phyloP scores from a whole-genome alignment of 257 asterid species.

The Eustoma russellianum region DNA sequence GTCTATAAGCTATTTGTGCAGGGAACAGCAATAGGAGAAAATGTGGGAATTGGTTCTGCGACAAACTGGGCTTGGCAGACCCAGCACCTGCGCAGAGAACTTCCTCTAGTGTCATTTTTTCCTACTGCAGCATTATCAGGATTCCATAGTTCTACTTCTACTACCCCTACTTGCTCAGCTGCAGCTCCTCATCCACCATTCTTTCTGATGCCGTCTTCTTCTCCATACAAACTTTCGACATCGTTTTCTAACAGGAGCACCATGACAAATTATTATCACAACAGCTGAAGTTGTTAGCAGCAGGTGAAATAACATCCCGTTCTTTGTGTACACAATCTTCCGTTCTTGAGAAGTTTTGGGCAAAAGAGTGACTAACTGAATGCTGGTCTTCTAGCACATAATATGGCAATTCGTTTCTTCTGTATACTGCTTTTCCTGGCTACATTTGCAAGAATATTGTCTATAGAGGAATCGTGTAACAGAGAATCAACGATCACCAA shows the following conservation, averaged over 20 bases:
- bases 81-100: conserved; percentile 20
- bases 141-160: conserved; percentile 68
- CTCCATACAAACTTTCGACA: conserved; percentile 28
- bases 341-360: not conserved
- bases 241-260: conserved; percentile 27
- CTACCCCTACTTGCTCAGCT: conserved; percentile 27
- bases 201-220: conserved; percentile 15
- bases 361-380: not conserved
- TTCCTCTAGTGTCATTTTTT: conserved; percentile 37
- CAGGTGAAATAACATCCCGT: conserved; percentile 8
- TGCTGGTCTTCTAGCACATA: not conserved
- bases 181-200: conserved; percentile 32
- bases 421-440: not conserved
- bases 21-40: conserved; percentile 70
- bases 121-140: conserved; percentile 99
- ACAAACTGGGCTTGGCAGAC: conserved; percentile 39
- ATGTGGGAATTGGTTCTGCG: conserved; percentile 29
- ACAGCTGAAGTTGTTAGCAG: conserved; percentile 24
- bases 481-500: too few relatives aligned
- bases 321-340: not conserved
- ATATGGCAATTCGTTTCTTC: not conserved
- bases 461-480: too few relatives aligned
- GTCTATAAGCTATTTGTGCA: conserved; percentile 12
- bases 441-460: not conserved
- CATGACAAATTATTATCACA: conserved; percentile 27